phyloP scores from a whole-genome alignment of 2,329 filamentous ascomycete genomes.

The Elsinoe australis region DNA sequence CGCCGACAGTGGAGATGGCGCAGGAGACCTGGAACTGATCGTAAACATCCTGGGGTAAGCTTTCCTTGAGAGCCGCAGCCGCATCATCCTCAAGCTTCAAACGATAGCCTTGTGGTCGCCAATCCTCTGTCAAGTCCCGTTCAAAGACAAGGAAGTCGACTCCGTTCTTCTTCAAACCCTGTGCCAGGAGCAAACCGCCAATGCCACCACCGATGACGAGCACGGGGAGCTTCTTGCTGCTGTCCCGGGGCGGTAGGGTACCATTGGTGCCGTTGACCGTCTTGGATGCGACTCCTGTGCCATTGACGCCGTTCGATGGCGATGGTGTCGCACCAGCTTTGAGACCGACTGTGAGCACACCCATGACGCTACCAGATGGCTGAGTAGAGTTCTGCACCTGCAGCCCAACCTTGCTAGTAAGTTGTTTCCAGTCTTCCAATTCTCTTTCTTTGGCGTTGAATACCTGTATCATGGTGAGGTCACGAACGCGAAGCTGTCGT shows the following conservation, averaged over 20 bases:
- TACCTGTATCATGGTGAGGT: slow-evolving; percentile 24
- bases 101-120: slow-evolving; percentile 23
- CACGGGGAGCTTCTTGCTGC: slow-evolving; percentile 17
- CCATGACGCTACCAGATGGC: slow-evolving; percentile 22
- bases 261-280: slow-evolving; percentile 10
- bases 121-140: slow-evolving; percentile 21
- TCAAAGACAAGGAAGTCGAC: slow-evolving; percentile 25
- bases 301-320: slow-evolving; percentile 5
- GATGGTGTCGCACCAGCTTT: background rate
- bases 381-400: slow-evolving; percentile 18
- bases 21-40: slow-evolving; percentile 21
- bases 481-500: slow-evolving; percentile 20
- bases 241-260: background rate
- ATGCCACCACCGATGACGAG: slow-evolving; percentile 26
- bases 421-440: slow-evolving; percentile 22
- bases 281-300: background rate
- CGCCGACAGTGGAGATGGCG: slow-evolving; percentile 20
- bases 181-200: slow-evolving; percentile 25
- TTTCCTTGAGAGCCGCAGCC: slow-evolving; percentile 21
- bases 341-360: slow-evolving; percentile 19
- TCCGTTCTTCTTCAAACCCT: slow-evolving; percentile 23
- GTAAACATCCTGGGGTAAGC: slow-evolving; percentile 21
- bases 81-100: slow-evolving; percentile 22
- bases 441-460: slow-evolving; percentile 25
- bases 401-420: slow-evolving; percentile 17